phyloP scores from a whole-genome alignment of 257 asterid species.

The Petrea volubilis region DNA sequence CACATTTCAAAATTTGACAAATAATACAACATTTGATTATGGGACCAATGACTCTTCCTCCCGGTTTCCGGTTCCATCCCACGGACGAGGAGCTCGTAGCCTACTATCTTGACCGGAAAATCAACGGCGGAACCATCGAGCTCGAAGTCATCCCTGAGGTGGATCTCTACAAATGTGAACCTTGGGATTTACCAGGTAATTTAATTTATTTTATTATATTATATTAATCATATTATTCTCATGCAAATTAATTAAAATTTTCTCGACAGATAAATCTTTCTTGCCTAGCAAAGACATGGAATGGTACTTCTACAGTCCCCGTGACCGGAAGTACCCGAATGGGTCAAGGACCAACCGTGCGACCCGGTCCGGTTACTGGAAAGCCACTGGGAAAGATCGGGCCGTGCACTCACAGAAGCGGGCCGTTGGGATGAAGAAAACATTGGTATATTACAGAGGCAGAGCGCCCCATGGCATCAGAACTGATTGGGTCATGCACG shows the following conservation, averaged over 20 bases:
- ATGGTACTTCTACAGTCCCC: slow-evolving; percentile 75
- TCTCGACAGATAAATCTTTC: slow-evolving; percentile 51
- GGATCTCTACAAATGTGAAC: slow-evolving; percentile 76
- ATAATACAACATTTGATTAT: slow-evolving; percentile 1
- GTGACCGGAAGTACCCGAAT: slow-evolving; percentile 75
- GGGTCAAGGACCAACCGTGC: slow-evolving; percentile 80
- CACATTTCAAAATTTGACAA: neutral
- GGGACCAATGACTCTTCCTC: slow-evolving; percentile 70
- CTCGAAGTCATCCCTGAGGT: slow-evolving; percentile 72
- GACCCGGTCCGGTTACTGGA: slow-evolving; percentile 75
- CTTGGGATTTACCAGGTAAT: slow-evolving; percentile 77
- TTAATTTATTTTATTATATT: neutral
- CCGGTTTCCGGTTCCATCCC: slow-evolving; percentile 73
- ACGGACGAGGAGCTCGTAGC: slow-evolving; percentile 79
- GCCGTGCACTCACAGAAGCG: slow-evolving; percentile 53
- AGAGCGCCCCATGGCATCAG: slow-evolving; percentile 74
- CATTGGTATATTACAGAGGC: slow-evolving; percentile 71
- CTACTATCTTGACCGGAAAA: slow-evolving; percentile 64
- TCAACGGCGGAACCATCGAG: slow-evolving; percentile 68
- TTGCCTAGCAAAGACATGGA: slow-evolving; percentile 77
- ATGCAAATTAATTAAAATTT: neutral
- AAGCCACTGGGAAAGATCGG: slow-evolving; percentile 79
- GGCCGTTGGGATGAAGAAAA: slow-evolving; percentile 73
- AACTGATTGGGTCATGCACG: slow-evolving; percentile 77
- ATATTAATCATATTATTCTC: neutral